Evolutionary conservation across 2,329 filamentous ascomycete genomes (phyloP).

Genomic region (Epichloe elymi): DNA sequence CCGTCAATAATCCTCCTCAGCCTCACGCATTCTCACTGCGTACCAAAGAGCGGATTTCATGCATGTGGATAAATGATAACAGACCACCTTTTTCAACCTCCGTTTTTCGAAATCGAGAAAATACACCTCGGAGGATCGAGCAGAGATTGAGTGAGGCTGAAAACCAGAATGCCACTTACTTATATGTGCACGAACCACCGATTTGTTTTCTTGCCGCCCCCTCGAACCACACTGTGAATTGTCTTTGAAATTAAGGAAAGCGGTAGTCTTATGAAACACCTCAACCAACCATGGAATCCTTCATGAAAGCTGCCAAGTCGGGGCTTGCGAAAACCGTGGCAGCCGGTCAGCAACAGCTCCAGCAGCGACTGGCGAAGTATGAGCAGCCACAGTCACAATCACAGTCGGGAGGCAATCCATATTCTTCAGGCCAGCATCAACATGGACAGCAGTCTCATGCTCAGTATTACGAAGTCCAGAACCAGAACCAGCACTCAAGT

Average conservation of each 20-base stretch:
- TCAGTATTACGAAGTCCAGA: not conserved
- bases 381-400: not conserved
- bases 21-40: not conserved
- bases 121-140: not conserved
- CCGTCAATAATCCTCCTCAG: slow-evolving; percentile 3
- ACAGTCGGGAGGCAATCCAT: not conserved
- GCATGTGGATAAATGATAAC: not conserved
- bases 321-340: slow-evolving; percentile 9
- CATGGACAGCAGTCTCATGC: not conserved
- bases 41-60: not conserved
- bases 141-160: too few relatives aligned
- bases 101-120: not conserved
- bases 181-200: too few relatives aligned
- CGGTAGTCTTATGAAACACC: not conserved
- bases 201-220: too few relatives aligned
- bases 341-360: slow-evolving; percentile 8
- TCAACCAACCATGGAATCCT: slow-evolving; percentile 5
- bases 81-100: not conserved
- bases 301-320: slow-evolving; percentile 7
- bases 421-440: not conserved
- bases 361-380: slow-evolving; percentile 8
- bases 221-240: too few relatives aligned
- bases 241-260: too few relatives aligned
- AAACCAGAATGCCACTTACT: too few relatives aligned
- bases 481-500: not conserved